Percentiles rank a stretch among this genome's conserved stretches.
These are phyloP conservation scores for Blastocystis sp. DNA, from an alignment of 352 stramenopile genomes.

Conservation along the genomic window DNA sequence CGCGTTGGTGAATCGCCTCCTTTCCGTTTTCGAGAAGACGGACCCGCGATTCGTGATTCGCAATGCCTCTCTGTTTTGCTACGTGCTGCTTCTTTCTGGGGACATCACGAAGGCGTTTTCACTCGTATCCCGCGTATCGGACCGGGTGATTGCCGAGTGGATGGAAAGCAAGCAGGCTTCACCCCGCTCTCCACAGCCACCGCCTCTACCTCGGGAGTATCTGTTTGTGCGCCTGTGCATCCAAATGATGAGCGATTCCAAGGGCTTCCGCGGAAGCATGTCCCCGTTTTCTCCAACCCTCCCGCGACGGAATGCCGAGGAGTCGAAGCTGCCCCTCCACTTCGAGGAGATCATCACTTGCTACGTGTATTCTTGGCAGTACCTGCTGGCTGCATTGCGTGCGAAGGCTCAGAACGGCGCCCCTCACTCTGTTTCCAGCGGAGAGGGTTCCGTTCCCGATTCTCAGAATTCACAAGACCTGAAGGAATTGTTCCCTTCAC, in stretches of 20 bases:
- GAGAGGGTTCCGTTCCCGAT: neutral
- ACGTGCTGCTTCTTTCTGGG: conserved; percentile 6
- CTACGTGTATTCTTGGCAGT: conserved; percentile 29
- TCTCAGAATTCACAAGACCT: neutral
- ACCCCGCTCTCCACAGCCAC: neutral
- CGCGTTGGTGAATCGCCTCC: neutral
- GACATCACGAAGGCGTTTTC: conserved; percentile 6
- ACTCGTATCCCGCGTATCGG: neutral
- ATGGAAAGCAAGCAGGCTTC: neutral
- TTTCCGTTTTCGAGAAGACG: neutral
- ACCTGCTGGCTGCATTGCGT: neutral
- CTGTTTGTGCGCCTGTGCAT: conserved; percentile 42
- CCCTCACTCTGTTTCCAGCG: neutral
- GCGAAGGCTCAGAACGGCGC: neutral
- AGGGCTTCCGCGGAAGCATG: neutral
- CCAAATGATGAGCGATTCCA: conserved; percentile 33
- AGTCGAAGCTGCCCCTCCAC: neutral
- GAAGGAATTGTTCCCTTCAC: conserved; percentile 13
- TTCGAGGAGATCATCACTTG: conserved; percentile 12
- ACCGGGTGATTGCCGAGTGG: neutral
- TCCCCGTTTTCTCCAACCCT: conserved; percentile 10
- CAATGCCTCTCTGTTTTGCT: conserved; percentile 31
- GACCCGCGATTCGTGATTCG: neutral
- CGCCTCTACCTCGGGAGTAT: conserved; percentile 47
- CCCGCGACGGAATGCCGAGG: neutral